Base-by-base conservation (phyloP, 257 asterid species). In the Nicotiana knightiana region DNA sequence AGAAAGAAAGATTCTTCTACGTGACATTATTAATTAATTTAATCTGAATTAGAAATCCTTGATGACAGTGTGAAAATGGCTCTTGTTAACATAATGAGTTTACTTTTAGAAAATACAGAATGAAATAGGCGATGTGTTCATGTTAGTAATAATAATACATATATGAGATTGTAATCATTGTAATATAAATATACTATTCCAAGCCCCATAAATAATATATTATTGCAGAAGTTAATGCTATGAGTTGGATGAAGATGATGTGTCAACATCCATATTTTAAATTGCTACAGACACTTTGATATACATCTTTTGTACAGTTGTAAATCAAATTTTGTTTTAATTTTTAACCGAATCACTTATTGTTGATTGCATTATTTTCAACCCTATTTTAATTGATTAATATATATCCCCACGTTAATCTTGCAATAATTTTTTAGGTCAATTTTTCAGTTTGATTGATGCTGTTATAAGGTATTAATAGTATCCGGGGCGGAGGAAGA, bases 231-330 rank as follows among this genome's bases (percentile, higher is more conserved):
- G 79, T 48, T 51, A 79, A 16, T 77, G 39, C 80, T 79, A 70
- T 81, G 87, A 85, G 91, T 87, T 86, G 89, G 88, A 89, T 89
- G 81, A 79, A 54, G 90, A 85, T 89, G 85, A 81, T 86, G 86
- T 79, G 88, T 89, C 96, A 82, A 84, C 90, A 79, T 87, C 92
- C 13, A 73, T 48, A 46, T 73, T 73, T 73, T 48, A 73, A 70
- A 70, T 70, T 43, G 51, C 13, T 73, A 73, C 51, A 43, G 61
- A 73, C 43, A 71, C 24, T 73, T 11, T 73, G 62, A 46, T 24
- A 26, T 21, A 24, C 39, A 46, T 13, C 78, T 5, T 77, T 73
- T 78, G 71, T 57, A 59, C 71, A 59, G 82, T 78, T 78, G 82
- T 43, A 57, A 59, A 37, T 48, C 62, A 12, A 24, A 39, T 43